Conservation (phyloP, 2,329 filamentous ascomycete species). For the Alternaria gaisen region DNA sequence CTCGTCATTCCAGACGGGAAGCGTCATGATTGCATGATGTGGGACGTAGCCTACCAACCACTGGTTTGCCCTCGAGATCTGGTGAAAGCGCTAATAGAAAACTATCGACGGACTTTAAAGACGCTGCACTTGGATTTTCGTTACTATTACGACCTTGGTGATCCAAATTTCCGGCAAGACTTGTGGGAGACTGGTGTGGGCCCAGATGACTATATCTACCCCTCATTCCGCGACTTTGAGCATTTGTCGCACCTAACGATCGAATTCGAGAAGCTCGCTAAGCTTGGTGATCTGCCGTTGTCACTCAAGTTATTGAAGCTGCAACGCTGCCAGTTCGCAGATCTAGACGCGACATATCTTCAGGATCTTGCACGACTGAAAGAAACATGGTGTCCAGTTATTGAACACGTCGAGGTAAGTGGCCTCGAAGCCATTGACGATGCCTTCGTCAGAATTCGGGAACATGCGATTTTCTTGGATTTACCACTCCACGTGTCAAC, state of each 20-base stretch:
- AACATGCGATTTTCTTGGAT: neutral
- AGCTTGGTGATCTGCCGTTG: neutral
- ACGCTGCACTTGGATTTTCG: conserved; percentile 3
- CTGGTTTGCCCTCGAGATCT: conserved; percentile 9
- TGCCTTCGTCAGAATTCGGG: neutral
- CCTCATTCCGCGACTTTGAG: conserved; percentile 3
- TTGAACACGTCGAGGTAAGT: neutral
- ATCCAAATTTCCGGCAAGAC: neutral
- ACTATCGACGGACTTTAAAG: conserved; percentile 2
- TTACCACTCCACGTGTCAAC: neutral
- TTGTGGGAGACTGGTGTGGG: neutral
- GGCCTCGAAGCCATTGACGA: neutral
- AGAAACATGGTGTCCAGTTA: conserved; percentile 6
- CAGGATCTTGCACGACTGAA: neutral
- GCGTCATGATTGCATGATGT: neutral
- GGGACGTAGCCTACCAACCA: conserved; percentile 1
- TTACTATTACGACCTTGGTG: neutral
- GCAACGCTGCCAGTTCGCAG: neutral
- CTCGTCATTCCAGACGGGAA: neutral
- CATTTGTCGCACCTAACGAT: conserved; percentile 2
- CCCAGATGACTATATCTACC: neutral
- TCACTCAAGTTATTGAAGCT: neutral
- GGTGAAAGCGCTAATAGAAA: conserved; percentile 9
- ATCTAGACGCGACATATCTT: neutral
- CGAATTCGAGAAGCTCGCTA: conserved; percentile 7